These are phyloP conservation scores for Penicillium sp. DNA, from an alignment of 2,329 filamentous ascomycete genomes.

Conservation along the genomic window DNA sequence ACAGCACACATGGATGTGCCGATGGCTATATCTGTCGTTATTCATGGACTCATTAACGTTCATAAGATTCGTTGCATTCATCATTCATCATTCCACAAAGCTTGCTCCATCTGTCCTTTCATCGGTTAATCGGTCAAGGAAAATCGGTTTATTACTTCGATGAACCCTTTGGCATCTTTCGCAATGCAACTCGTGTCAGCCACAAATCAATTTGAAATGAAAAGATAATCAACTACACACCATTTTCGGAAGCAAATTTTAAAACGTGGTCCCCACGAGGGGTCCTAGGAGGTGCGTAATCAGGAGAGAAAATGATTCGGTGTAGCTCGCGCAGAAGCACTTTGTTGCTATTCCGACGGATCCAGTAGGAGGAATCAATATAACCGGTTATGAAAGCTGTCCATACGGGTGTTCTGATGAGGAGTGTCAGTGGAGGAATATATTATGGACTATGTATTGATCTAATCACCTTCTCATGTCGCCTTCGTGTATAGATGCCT, in stretches of 20 bases:
- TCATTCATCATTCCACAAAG: conserved; percentile 1
- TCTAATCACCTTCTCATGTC: conserved; percentile 45
- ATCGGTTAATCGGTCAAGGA: conserved; percentile 8
- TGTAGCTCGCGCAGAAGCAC: conserved; percentile 50
- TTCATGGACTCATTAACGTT: not conserved
- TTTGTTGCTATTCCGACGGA: conserved; percentile 40
- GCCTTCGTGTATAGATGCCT: conserved; percentile 53
- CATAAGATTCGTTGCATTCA: not conserved
- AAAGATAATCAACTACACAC: conserved; percentile 21
- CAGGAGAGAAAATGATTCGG: conserved; percentile 50
- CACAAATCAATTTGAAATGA: not conserved
- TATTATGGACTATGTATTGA: not conserved
- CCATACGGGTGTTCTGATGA: conserved; percentile 54
- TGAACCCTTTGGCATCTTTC: conserved; percentile 38
- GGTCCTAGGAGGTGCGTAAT: conserved; percentile 43
- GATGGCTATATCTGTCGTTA: not conserved
- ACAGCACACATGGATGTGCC: not conserved
- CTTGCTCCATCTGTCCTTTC: not conserved
- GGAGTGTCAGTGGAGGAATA: not conserved
- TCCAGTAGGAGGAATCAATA: conserved; percentile 46
- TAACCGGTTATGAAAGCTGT: conserved; percentile 54
- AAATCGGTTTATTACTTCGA: conserved; percentile 30
- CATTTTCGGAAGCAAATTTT: conserved; percentile 31
- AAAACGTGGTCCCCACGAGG: conserved; percentile 36
- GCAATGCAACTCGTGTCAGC: not conserved